phyloP scores from a whole-genome alignment of 148 eudicot genomes.

The Amaranthus cruentus region DNA sequence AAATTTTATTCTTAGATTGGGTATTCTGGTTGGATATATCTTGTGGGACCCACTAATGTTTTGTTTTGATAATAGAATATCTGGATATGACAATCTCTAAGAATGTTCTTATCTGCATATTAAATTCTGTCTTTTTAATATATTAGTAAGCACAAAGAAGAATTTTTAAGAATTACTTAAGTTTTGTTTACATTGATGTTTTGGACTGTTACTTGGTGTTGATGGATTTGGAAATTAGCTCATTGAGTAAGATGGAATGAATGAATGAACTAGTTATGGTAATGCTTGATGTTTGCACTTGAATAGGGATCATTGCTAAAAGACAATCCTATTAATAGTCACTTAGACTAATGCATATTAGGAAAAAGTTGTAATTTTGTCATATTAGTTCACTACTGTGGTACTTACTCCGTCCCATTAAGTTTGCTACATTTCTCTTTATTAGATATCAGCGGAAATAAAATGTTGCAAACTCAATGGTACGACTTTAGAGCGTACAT shows the following conservation, averaged over 20 bases:
- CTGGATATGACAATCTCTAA: neutral
- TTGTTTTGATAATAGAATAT: neutral
- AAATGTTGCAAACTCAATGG: too few relatives aligned
- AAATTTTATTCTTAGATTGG: neutral
- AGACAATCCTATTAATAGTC: too few relatives aligned
- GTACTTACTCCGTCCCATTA: too few relatives aligned
- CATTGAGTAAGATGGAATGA: neutral
- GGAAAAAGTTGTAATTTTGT: too few relatives aligned
- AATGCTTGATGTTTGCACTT: neutral
- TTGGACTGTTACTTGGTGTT: neutral
- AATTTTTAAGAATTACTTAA: too few relatives aligned
- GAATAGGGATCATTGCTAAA: neutral
- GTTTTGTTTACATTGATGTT: neutral
- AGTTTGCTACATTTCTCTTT: too few relatives aligned
- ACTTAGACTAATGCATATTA: too few relatives aligned
- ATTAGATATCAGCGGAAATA: too few relatives aligned
- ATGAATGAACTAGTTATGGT: neutral
- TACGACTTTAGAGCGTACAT: too few relatives aligned
- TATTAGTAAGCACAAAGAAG: too few relatives aligned
- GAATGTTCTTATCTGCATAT: neutral
- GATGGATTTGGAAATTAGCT: neutral
- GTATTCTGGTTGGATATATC: neutral
- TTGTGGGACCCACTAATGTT: slow-evolving; percentile 10
- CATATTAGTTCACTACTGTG: too few relatives aligned
- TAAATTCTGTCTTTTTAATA: too few relatives aligned